These are phyloP conservation scores for Trametes cubensis DNA, from an alignment of 768 basidiomycete genomes.

Conservation along the genomic window DNA sequence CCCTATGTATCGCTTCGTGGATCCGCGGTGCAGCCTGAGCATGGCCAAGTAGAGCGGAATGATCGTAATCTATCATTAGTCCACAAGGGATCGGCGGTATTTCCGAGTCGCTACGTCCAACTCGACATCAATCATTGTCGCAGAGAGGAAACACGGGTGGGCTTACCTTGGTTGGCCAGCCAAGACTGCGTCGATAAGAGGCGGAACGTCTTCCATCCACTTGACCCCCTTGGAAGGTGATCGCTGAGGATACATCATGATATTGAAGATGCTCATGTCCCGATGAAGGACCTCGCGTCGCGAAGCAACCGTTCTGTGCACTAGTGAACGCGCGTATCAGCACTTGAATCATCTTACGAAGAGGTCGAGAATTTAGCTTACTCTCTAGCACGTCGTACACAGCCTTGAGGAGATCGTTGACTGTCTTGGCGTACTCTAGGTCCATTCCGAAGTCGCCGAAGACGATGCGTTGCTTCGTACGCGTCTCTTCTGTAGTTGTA, in stretches of 20 bases:
- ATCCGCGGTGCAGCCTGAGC: too few species aligned
- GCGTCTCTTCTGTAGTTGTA: too few species aligned
- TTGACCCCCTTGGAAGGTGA: background rate
- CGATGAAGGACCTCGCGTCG: background rate
- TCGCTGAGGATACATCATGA: slow-evolving; percentile 19
- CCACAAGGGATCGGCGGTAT: too few species aligned
- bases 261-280: slow-evolving; percentile 18
- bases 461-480: background rate
- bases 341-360: too few species aligned
- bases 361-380: background rate
- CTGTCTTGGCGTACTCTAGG: background rate
- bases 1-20: too few species aligned
- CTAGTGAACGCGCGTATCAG: background rate
- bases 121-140: too few species aligned
- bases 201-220: background rate
- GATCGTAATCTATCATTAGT: too few species aligned
- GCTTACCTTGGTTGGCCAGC: background rate
- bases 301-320: slow-evolving; percentile 12
- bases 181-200: slow-evolving; percentile 12
- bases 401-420: slow-evolving; percentile 5
- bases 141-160: too few species aligned
- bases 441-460: background rate
- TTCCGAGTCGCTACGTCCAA: too few species aligned
- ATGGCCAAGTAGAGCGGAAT: too few species aligned
- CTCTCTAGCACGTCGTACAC: slow-evolving; percentile 4